A percentile compares a stretch with the other conserved stretches of the same genome.
phyloP scores from a whole-genome alignment of 2,329 filamentous ascomycete genomes.

The Aschersonia sp. region DNA sequence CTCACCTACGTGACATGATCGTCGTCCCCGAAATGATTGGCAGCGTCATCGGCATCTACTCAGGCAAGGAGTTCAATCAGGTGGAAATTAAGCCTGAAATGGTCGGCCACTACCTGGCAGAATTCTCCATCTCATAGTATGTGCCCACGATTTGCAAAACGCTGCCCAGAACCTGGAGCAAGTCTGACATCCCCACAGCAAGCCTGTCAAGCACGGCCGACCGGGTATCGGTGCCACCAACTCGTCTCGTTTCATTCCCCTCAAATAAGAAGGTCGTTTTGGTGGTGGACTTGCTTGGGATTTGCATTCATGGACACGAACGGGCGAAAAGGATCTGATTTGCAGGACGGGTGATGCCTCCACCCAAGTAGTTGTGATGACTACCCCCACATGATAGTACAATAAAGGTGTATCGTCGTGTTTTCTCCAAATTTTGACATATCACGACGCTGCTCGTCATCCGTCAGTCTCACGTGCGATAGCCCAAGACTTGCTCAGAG shows the following conservation, averaged over 20 bases:
- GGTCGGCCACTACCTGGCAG: constrained; percentile 98
- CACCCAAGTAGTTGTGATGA: constrained; percentile 28
- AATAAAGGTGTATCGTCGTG: constrained; percentile 2
- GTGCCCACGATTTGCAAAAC: constrained; percentile 24
- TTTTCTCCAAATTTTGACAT: no score
- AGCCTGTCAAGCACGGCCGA: constrained; percentile 99
- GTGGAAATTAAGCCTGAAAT: constrained; percentile 99
- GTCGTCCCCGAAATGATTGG: constrained; percentile 99
- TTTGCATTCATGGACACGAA: constrained; percentile 40
- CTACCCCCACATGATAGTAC: constrained; percentile 29
- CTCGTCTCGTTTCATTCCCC: constrained; percentile 99
- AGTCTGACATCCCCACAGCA: constrained; percentile 46
- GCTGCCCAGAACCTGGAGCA: neutral
- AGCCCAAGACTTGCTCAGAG: no score
- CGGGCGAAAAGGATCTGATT: constrained; percentile 43
- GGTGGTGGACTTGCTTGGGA: constrained; percentile 29
- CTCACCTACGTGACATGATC: constrained; percentile 99
- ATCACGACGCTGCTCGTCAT: no score
- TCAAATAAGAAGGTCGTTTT: constrained; percentile 71
- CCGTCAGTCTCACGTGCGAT: no score
- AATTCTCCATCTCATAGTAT: constrained; percentile 99
- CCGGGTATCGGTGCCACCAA: constrained; percentile 99
- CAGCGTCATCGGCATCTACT: constrained; percentile 97
- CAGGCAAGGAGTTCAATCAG: constrained; percentile 99
- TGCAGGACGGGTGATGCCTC: constrained; percentile 31